These are phyloP conservation scores for Termitomyces titanicus DNA, from an alignment of 768 basidiomycete genomes.

Conservation along the genomic window DNA sequence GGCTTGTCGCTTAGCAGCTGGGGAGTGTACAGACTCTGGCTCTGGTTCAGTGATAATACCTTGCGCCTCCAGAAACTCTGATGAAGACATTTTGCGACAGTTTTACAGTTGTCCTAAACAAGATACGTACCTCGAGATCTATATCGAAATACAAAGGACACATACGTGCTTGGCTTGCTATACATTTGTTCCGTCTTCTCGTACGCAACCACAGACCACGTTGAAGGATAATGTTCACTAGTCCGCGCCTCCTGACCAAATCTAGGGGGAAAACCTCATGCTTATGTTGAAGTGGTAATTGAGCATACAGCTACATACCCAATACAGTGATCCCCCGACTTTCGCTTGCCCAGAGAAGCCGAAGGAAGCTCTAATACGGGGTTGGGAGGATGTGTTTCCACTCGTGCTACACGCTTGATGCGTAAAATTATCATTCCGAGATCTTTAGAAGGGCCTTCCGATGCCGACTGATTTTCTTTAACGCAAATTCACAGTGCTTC, in stretches of 20 bases:
- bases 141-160: constrained; percentile 69
- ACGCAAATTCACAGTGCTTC: background rate
- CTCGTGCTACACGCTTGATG: constrained; percentile 34
- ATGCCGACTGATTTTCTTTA: constrained; percentile 5
- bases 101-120: background rate
- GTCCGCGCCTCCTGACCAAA: constrained; percentile 42
- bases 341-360: constrained; percentile 30
- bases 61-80: constrained; percentile 50
- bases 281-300: constrained; percentile 1
- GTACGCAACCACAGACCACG: constrained; percentile 53
- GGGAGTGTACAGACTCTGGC: constrained; percentile 18
- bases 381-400: constrained; percentile 33
- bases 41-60: constrained; percentile 40
- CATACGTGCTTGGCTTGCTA: constrained; percentile 41
- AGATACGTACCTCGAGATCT: constrained; percentile 43
- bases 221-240: constrained; percentile 39
- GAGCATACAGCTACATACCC: constrained; percentile 32
- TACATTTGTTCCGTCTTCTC: constrained; percentile 29
- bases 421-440: constrained; percentile 52
- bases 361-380: constrained; percentile 35
- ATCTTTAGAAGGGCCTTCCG: constrained; percentile 30
- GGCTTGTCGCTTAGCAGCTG: constrained; percentile 17
- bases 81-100: background rate
- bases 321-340: constrained; percentile 39
- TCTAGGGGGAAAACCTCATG: constrained; percentile 23